A percentile compares a stretch with the other conserved stretches of the same genome.
Evolutionary conservation across 768 basidiomycete species (phyloP).

Genomic region (Exsudoporus frostii): DNA sequence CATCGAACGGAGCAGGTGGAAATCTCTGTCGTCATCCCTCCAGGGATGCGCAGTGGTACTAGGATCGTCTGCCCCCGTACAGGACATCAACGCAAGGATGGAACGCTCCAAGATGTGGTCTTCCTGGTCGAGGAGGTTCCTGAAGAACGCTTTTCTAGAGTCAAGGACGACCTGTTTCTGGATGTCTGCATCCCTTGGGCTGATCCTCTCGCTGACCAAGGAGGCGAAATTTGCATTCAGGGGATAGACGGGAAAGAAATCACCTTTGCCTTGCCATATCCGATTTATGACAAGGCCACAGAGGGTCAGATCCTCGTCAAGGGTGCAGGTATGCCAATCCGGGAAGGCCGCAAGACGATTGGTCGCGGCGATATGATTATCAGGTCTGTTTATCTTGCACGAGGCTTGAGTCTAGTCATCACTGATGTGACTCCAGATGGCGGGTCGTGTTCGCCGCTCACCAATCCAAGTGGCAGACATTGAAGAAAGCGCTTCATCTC

Average conservation of each 20-base stretch:
- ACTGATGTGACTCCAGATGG: slow-evolving; percentile 22
- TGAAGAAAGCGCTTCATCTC: slow-evolving; percentile 29
- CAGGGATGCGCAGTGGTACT: slow-evolving; percentile 60
- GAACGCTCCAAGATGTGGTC: slow-evolving; percentile 59
- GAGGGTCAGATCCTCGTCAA: slow-evolving; percentile 49
- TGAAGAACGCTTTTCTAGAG: slow-evolving; percentile 55
- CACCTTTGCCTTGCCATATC: slow-evolving; percentile 49
- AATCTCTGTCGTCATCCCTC: slow-evolving; percentile 57
- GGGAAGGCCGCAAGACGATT: slow-evolving; percentile 47
- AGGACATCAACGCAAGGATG: slow-evolving; percentile 61
- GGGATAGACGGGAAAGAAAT: slow-evolving; percentile 60
- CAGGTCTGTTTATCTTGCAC: slow-evolving; percentile 37
- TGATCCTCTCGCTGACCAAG: slow-evolving; percentile 44
- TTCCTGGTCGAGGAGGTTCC: slow-evolving; percentile 61
- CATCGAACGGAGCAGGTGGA: slow-evolving; percentile 50
- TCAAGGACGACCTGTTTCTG: slow-evolving; percentile 54
- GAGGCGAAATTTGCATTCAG: slow-evolving; percentile 47
- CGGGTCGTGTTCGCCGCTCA: slow-evolving; percentile 31
- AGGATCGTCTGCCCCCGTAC: slow-evolving; percentile 58
- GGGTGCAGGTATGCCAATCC: slow-evolving; percentile 69
- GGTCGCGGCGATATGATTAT: slow-evolving; percentile 64
- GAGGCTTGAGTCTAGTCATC: neutral
- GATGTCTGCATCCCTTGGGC: slow-evolving; percentile 56
- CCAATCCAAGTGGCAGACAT: slow-evolving; percentile 31
- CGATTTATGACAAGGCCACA: slow-evolving; percentile 44